Percentiles rank a stretch among this genome's conserved stretches.
These are phyloP conservation scores for Hansenula lynferdii DNA, from an alignment of 1,139 yeast genomes.

Conservation along the genomic window DNA sequence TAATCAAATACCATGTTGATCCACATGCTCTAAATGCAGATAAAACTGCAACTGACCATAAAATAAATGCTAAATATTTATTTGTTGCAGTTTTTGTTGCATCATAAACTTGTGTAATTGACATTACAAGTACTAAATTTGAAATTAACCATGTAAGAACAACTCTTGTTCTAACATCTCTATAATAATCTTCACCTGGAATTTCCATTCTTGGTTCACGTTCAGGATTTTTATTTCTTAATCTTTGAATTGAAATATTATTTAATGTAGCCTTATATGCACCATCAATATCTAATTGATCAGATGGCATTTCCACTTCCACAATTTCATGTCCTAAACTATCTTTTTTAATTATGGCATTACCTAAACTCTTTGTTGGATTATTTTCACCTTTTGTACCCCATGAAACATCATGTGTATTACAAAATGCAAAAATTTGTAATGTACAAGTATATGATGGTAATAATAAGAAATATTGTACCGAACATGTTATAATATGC, in stretches of 20 bases:
- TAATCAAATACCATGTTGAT: constrained; percentile 58
- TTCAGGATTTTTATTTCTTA: constrained; percentile 47
- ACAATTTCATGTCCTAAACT: constrained; percentile 54
- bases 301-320: constrained; percentile 86
- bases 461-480: constrained; percentile 80
- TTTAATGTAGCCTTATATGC: constrained; percentile 75
- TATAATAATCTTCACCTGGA: constrained; percentile 84
- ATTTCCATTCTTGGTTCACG: constrained; percentile 29
- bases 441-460: constrained; percentile 92
- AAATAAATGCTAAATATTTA: constrained; percentile 72
- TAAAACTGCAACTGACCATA: constrained; percentile 87
- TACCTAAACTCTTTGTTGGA: constrained; percentile 60
- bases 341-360: constrained; percentile 54
- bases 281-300: constrained; percentile 86
- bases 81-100: constrained; percentile 63
- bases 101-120: constrained; percentile 76
- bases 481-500: constrained; percentile 82
- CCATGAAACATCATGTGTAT: constrained; percentile 96
- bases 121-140: constrained; percentile 75
- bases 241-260: constrained; percentile 70
- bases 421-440: constrained; percentile 92
- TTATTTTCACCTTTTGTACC: constrained; percentile 93
- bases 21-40: constrained; percentile 80
- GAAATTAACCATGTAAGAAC: constrained; percentile 86
- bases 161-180: constrained; percentile 90